These are phyloP conservation scores for Megacollybia marginata DNA, from an alignment of 768 basidiomycete genomes.

Conservation along the genomic window DNA sequence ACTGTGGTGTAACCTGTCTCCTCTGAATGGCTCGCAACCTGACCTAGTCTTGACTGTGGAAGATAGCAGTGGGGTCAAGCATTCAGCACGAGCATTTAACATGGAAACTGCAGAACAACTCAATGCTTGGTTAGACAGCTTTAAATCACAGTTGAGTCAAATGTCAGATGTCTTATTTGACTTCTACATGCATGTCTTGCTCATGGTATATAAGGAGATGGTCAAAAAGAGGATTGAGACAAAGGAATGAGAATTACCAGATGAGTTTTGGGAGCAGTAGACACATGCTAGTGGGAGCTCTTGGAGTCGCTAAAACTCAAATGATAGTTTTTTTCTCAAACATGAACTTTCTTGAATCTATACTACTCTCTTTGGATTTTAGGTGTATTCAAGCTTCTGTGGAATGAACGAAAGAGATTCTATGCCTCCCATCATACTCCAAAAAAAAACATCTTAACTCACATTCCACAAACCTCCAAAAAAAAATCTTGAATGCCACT, in stretches of 20 bases:
- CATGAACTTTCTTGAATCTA: no score
- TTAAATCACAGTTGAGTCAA: slow-evolving; percentile 10
- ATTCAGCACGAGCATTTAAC: slow-evolving; percentile 10
- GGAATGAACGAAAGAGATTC: no score
- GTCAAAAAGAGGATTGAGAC: slow-evolving; percentile 1
- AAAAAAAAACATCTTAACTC: no score
- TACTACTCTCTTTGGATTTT: no score
- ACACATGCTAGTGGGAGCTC: no score
- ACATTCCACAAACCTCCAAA: no score
- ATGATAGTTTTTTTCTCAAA: no score
- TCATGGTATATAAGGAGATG: slow-evolving; percentile 9
- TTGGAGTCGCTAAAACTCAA: no score
- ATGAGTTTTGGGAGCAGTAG: slow-evolving; percentile 1
- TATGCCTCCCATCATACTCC: no score
- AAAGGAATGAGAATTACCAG: background rate
- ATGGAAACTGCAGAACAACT: slow-evolving; percentile 14
- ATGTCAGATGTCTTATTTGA: slow-evolving; percentile 10
- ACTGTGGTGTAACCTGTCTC: slow-evolving; percentile 9
- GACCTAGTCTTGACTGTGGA: slow-evolving; percentile 5
- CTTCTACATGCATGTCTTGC: slow-evolving; percentile 10
- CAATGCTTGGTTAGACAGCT: slow-evolving; percentile 13
- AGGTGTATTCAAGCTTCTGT: no score
- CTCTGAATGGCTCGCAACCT: slow-evolving; percentile 11
- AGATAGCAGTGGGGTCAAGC: slow-evolving; percentile 4
- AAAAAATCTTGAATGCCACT: no score